Conservation (phyloP, 2,329 filamentous ascomycete species). For the Aspergillus amoenus region DNA sequence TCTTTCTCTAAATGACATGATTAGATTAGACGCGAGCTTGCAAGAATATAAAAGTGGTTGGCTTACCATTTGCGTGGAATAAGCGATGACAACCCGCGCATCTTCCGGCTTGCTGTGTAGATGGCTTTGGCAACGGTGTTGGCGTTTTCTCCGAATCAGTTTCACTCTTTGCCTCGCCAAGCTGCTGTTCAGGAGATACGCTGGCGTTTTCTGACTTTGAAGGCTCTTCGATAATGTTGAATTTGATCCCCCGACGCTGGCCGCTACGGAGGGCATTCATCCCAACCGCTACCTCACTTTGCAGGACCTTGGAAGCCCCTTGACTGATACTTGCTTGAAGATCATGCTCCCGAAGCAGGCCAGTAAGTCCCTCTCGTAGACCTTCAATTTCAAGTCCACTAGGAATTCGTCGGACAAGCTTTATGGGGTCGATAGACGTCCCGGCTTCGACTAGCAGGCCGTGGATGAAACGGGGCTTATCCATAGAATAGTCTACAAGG, state of each 20-base stretch:
- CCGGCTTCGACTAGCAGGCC: slow-evolving; percentile 91
- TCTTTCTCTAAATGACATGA: slow-evolving; percentile 46
- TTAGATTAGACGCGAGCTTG: background rate
- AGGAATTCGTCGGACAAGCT: slow-evolving; percentile 84
- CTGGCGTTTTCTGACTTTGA: background rate
- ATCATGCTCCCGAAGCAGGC: slow-evolving; percentile 94
- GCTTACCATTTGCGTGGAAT: slow-evolving; percentile 40
- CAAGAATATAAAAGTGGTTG: background rate
- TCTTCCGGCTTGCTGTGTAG: slow-evolving; percentile 24
- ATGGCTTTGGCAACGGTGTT: slow-evolving; percentile 8
- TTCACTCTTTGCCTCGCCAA: slow-evolving; percentile 14
- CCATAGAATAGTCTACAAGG: slow-evolving; percentile 92
- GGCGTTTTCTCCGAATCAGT: slow-evolving; percentile 16
- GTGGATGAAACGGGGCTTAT: slow-evolving; percentile 92
- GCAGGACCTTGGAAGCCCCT: slow-evolving; percentile 81
- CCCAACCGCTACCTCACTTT: slow-evolving; percentile 80
- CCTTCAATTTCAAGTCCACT: slow-evolving; percentile 92
- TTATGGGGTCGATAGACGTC: slow-evolving; percentile 88
- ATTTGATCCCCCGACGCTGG: slow-evolving; percentile 83
- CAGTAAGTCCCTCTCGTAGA: slow-evolving; percentile 79
- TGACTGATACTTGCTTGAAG: slow-evolving; percentile 90
- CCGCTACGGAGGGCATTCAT: slow-evolving; percentile 79
- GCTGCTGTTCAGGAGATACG: background rate
- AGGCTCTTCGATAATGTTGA: slow-evolving; percentile 61
- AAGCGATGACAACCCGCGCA: slow-evolving; percentile 41